These are phyloP conservation scores for Fragaria ananassa DNA, from an alignment of 306 rosid species.

Conservation along the genomic window DNA sequence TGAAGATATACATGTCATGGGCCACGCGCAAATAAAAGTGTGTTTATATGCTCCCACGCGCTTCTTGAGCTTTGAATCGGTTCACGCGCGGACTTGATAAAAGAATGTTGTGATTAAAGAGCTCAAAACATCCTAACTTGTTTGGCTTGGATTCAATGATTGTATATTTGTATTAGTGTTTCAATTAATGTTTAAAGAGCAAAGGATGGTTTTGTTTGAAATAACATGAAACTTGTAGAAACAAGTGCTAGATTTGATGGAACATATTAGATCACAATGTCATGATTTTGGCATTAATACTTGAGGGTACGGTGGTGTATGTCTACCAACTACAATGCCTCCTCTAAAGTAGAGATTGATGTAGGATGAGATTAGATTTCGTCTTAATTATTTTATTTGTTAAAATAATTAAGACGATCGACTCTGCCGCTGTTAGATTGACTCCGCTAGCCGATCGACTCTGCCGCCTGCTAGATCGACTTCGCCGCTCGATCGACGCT, in stretches of 20 bases:
- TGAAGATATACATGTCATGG: no score
- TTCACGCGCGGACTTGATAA: neutral
- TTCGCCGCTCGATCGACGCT: no score
- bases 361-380: no score
- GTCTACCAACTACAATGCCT: neutral
- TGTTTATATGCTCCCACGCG: conserved; percentile 10
- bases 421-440: no score
- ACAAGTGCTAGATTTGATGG: neutral
- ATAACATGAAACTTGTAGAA: neutral
- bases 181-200: neutral
- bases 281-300: neutral
- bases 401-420: no score
- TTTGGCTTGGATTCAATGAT: neutral
- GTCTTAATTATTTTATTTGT: no score
- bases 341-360: no score
- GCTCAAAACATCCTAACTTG: neutral
- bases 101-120: conserved; percentile 6
- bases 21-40: neutral
- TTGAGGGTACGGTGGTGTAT: neutral
- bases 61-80: neutral
- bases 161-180: neutral
- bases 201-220: neutral
- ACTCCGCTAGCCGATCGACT: no score
- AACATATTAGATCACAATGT: neutral
- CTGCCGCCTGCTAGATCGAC: no score